These are phyloP conservation scores for Barbarea vulgaris DNA, from an alignment of 345 rosid genomes.

Conservation along the genomic window DNA sequence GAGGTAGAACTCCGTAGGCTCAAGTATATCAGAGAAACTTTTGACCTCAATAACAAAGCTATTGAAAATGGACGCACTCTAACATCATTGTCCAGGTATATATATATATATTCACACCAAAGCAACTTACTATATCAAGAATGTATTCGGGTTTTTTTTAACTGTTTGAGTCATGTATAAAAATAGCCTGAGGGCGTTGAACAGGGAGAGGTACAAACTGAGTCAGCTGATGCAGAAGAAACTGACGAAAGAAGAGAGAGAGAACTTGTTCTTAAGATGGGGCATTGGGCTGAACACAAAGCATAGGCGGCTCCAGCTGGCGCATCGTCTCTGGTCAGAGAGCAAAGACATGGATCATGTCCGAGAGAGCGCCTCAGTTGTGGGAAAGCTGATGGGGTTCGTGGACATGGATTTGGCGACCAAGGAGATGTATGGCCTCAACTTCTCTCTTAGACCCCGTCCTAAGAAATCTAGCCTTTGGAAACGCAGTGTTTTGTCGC, in stretches of 20 bases:
- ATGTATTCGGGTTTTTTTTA: neutral
- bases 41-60: slow-evolving; percentile 49
- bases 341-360: slow-evolving; percentile 62
- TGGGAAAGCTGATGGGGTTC: slow-evolving; percentile 68
- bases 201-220: slow-evolving; percentile 71
- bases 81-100: slow-evolving; percentile 55
- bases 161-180: slow-evolving; percentile 16
- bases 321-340: slow-evolving; percentile 65
- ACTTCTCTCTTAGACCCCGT: slow-evolving; percentile 39
- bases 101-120: slow-evolving; percentile 21
- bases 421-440: slow-evolving; percentile 56
- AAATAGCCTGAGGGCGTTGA: slow-evolving; percentile 62
- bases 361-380: slow-evolving; percentile 66
- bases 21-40: slow-evolving; percentile 62
- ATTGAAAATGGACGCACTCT: slow-evolving; percentile 55
- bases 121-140: neutral
- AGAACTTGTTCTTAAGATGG: slow-evolving; percentile 72
- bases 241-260: slow-evolving; percentile 58
- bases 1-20: slow-evolving; percentile 86
- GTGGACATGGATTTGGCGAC: slow-evolving; percentile 48
- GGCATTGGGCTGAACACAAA: slow-evolving; percentile 61
- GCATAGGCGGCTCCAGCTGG: slow-evolving; percentile 67
- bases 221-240: slow-evolving; percentile 60
- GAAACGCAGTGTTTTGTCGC: slow-evolving; percentile 47
- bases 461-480: slow-evolving; percentile 42